Base-by-base conservation (phyloP, 768 basidiomycete genomes). In the Phanerodontia chrysosporium region DNA sequence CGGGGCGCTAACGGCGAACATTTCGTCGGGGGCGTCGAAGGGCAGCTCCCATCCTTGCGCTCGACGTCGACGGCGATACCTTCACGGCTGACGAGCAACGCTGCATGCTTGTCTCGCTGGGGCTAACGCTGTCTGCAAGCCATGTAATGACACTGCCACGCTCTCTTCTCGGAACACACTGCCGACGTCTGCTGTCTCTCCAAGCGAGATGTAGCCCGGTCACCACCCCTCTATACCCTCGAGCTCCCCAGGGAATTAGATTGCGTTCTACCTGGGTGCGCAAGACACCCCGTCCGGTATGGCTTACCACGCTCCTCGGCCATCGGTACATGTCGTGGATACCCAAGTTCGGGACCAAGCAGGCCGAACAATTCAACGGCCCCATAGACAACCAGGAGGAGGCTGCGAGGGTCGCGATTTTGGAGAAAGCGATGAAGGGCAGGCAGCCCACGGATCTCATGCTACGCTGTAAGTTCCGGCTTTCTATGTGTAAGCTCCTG, bases 391-490 rank as follows among this genome's bases (percentile, higher is more conserved):
- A 61, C 39, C 82, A 87, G 66, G 89, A 93, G 72, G 89, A 91
- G 66, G 78, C 78, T 32, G 81, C 87, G 1, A 85, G 86, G 66
- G 81, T 81, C 28, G 85, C 86, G 52, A 86, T 94, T 60, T 74
- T 93, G 51, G 91, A 92, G 67, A 91, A 89, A 64, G 86, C 90
- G 59, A 86, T 92, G 82, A 91, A 91, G 70, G 88, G 89, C 57
- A 83, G 92, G 54, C 89, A 93, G 66, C 90, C 92, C 24, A 84
- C 91, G 32, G 94, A 96, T 66, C 84, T 95, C 61, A 90, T 92
- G 84, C 77, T 97, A 60, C 85, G 93, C 66, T 96, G 95, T 95
- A 70, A 77, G 91, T 82, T 53, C 62, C 56, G 55, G 39, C 35
- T 62, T 52, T 49, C 57, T 55, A 61, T 51, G 28, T 39, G 36